Conservation (phyloP, 2,329 filamentous ascomycete genomes). For the Hyphodiscus sp. region DNA sequence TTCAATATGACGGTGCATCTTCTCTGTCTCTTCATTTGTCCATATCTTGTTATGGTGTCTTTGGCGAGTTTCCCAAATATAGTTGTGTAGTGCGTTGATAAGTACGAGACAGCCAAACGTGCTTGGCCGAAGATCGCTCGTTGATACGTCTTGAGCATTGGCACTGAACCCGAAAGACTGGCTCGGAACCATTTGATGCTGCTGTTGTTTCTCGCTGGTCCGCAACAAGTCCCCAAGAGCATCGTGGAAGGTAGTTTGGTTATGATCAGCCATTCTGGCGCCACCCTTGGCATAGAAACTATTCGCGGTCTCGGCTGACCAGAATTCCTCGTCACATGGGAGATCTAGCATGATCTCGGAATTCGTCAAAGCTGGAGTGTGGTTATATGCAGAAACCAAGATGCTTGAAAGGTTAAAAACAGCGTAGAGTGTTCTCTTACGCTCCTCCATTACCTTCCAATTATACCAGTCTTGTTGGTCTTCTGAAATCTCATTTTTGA, state of each 20-base stretch:
- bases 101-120: conserved; percentile 87
- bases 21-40: conserved; percentile 88
- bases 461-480: conserved; percentile 75
- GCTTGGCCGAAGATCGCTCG: conserved; percentile 69
- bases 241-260: conserved; percentile 70
- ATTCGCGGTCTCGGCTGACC: conserved; percentile 75
- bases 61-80: conserved; percentile 96
- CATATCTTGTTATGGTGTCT: conserved; percentile 81
- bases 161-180: conserved; percentile 40
- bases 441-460: conserved; percentile 85
- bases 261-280: conserved; percentile 58
- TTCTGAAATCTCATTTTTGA: conserved; percentile 37
- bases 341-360: conserved; percentile 86
- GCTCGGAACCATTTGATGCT: conserved; percentile 35
- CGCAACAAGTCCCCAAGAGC: conserved; percentile 76
- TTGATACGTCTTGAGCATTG: conserved; percentile 42
- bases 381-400: conserved; percentile 87
- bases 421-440: conserved; percentile 85
- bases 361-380: conserved; percentile 84
- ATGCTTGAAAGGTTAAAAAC: conserved; percentile 91
- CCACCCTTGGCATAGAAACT: conserved; percentile 76
- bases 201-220: conserved; percentile 61
- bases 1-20: conserved; percentile 93
- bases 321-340: conserved; percentile 90
- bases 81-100: conserved; percentile 93